phyloP scores from a whole-genome alignment of 176 grass and related monocot genomes.

The Dendrocalamus sinicus region DNA sequence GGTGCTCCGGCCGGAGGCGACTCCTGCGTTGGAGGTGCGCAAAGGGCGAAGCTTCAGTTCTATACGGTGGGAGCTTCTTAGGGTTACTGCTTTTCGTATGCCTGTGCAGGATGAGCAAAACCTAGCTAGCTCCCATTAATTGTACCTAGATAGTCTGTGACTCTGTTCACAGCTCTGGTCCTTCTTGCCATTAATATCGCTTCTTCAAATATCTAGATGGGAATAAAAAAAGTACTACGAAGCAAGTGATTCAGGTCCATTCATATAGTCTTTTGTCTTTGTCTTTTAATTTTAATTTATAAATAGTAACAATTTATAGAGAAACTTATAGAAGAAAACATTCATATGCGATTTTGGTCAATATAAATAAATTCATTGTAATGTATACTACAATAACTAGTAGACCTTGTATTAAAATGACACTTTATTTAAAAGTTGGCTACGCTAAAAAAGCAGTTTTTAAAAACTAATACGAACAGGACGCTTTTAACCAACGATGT shows the following conservation, averaged over 20 bases:
- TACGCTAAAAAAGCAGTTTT: no score
- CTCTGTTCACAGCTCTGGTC: background rate
- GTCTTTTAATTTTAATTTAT: no score
- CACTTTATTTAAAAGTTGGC: no score
- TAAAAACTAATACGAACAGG: no score
- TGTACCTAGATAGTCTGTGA: background rate
- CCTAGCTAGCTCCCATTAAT: background rate
- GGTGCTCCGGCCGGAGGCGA: background rate
- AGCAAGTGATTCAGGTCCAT: background rate
- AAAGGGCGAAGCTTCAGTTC: background rate
- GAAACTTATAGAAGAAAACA: no score
- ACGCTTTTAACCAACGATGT: background rate
- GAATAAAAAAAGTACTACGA: background rate
- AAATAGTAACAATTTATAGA: no score
- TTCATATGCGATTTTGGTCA: fast-evolving
- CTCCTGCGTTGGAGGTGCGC: background rate
- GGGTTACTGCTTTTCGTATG: background rate
- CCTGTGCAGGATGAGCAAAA: background rate
- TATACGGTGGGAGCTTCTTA: background rate
- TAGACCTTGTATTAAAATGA: no score
- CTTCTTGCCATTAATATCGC: background rate
- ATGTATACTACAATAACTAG: no score
- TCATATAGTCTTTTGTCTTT: no score
- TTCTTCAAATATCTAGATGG: background rate
- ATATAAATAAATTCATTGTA: no score